These are phyloP conservation scores for Nothopassalora personata DNA, from an alignment of 2,329 filamentous ascomycete species.

Conservation along the genomic window DNA sequence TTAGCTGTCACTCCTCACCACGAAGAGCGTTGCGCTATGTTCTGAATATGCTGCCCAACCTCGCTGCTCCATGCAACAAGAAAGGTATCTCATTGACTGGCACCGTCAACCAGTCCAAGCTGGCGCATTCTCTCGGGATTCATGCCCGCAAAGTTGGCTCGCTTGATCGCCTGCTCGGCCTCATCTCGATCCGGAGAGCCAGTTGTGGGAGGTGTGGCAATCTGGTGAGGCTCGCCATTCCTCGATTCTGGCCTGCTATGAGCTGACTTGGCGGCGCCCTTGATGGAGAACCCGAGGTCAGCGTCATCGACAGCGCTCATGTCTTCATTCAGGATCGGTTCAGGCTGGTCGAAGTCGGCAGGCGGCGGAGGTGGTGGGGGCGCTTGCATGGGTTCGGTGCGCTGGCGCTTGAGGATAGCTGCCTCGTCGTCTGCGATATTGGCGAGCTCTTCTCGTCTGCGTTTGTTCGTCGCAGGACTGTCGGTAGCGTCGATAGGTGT, in stretches of 20 bases:
- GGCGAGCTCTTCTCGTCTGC: constrained; percentile 26
- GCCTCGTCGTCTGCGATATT: constrained; percentile 32
- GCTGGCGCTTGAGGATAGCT: constrained; percentile 27
- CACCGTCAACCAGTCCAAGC: constrained; percentile 27
- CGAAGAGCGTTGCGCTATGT: background rate
- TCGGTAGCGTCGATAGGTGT: constrained; percentile 21
- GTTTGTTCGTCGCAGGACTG: constrained; percentile 24
- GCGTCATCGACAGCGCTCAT: background rate
- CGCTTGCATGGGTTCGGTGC: constrained; percentile 24
- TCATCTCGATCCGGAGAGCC: constrained; percentile 33
- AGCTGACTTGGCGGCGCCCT: constrained; percentile 19
- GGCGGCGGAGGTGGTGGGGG: constrained; percentile 37
- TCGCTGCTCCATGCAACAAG: background rate
- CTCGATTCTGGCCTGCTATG: constrained; percentile 15
- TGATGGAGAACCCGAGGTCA: constrained; percentile 26
- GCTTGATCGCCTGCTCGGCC: constrained; percentile 23
- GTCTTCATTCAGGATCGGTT: constrained; percentile 9
- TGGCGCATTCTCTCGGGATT: constrained; percentile 34
- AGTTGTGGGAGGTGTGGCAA: constrained; percentile 41
- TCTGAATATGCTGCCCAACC: background rate
- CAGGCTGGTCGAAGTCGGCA: constrained; percentile 31
- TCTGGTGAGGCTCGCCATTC: constrained; percentile 37
- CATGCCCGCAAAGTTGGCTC: constrained; percentile 30
- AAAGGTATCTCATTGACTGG: constrained; percentile 17
- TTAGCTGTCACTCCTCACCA: background rate